A percentile compares a stretch with the other conserved stretches of the same genome.
Conservation (phyloP, 2,329 filamentous ascomycete species). For the Monosporascus sp. region DNA sequence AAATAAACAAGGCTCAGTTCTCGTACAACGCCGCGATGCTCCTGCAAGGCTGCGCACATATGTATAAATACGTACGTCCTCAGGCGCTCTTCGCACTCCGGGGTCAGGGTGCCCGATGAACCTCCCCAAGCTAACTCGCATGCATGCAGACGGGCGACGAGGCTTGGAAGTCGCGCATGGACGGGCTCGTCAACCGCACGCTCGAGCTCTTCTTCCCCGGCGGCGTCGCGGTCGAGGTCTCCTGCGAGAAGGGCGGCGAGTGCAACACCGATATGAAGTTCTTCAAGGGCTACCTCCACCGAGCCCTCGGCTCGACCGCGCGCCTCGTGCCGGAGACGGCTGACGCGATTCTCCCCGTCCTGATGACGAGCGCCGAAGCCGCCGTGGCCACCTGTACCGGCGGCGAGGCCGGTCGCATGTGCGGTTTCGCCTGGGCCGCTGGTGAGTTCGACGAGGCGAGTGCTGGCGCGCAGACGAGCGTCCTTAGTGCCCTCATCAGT, state of each 20-base stretch:
- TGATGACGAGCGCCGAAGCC: constrained; percentile 31
- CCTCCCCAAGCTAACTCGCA: not conserved
- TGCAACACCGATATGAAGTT: constrained; percentile 50
- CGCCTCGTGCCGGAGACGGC: constrained; percentile 31
- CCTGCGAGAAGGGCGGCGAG: constrained; percentile 47
- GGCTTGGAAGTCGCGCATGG: constrained; percentile 41
- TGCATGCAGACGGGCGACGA: constrained; percentile 33
- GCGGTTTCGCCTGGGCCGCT: constrained; percentile 16
- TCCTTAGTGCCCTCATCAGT: constrained; percentile 38
- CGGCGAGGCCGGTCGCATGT: constrained; percentile 25
- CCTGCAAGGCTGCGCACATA: constrained; percentile 34
- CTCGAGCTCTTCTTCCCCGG: constrained; percentile 44
- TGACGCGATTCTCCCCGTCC: constrained; percentile 26
- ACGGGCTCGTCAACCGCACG: constrained; percentile 39
- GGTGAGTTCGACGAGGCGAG: constrained; percentile 33
- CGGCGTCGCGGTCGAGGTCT: constrained; percentile 44
- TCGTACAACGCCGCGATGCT: constrained; percentile 43
- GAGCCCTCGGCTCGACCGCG: constrained; percentile 37
- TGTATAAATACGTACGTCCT: constrained; percentile 29
- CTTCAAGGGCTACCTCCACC: constrained; percentile 52
- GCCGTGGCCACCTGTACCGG: constrained; percentile 32
- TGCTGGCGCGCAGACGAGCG: constrained; percentile 49
- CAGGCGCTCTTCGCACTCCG: not conserved
- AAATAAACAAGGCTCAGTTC: constrained; percentile 42
- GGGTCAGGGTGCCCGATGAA: no score